These are phyloP conservation scores for Myxozyma melibiosi DNA, from an alignment of 805 yeast species.

Conservation along the genomic window DNA sequence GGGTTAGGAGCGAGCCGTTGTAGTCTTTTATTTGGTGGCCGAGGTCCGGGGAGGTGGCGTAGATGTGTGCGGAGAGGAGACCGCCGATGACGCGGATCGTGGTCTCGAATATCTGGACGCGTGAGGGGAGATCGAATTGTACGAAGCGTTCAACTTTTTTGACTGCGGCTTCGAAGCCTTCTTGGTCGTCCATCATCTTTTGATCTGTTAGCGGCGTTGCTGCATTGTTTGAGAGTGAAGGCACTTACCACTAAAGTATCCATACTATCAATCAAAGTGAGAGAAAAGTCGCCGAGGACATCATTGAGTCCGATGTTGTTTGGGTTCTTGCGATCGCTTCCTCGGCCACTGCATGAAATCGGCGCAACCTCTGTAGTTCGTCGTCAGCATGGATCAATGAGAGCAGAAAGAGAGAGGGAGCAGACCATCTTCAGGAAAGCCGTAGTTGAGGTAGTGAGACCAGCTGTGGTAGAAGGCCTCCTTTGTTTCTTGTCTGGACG, in stretches of 20 bases:
- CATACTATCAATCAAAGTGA: slow-evolving; percentile 75
- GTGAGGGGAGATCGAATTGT: slow-evolving; percentile 62
- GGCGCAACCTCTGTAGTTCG: slow-evolving; percentile 59
- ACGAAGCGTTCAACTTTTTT: slow-evolving; percentile 46
- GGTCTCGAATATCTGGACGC: slow-evolving; percentile 86
- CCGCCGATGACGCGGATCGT: slow-evolving; percentile 85
- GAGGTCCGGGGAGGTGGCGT: slow-evolving; percentile 54
- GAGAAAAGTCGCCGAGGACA: slow-evolving; percentile 79
- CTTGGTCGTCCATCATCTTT: slow-evolving; percentile 58
- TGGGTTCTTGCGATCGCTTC: slow-evolving; percentile 59
- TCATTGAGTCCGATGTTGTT: slow-evolving; percentile 69
- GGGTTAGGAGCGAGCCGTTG: slow-evolving; percentile 67
- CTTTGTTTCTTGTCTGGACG: slow-evolving; percentile 31
- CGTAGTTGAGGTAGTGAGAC: slow-evolving; percentile 65
- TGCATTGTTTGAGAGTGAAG: neutral
- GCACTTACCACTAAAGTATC: slow-evolving; percentile 67
- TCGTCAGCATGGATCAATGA: neutral
- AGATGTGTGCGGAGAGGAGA: slow-evolving; percentile 73
- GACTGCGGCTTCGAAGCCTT: slow-evolving; percentile 53
- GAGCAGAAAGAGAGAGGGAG: too few relatives aligned
- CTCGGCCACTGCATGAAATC: slow-evolving; percentile 65
- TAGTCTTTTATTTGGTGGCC: slow-evolving; percentile 53
- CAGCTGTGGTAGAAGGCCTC: slow-evolving; percentile 73
- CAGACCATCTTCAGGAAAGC: slow-evolving; percentile 73
- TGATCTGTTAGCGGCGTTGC: neutral